Evolutionary conservation across 768 basidiomycete species (phyloP).

Genomic region (Pulveroboletus sp.): DNA sequence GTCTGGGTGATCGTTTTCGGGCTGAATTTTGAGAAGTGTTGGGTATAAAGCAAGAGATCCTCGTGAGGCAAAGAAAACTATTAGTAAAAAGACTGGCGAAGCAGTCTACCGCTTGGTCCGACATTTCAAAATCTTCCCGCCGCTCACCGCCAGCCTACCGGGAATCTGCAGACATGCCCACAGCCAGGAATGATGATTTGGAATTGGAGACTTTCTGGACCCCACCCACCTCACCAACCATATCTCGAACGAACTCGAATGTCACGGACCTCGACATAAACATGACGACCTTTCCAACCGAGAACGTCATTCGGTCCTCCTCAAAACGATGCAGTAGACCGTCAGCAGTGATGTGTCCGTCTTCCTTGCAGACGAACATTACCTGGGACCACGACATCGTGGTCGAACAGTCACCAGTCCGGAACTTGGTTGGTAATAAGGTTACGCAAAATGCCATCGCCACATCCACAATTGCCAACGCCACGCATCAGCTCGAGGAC

Average conservation of each 20-base stretch:
- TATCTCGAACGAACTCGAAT: slow-evolving; percentile 22
- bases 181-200: slow-evolving; percentile 29
- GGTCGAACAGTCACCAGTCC: slow-evolving; percentile 31
- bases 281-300: slow-evolving; percentile 10
- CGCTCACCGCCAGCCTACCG: slow-evolving; percentile 10
- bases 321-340: slow-evolving; percentile 34
- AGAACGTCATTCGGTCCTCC: slow-evolving; percentile 33
- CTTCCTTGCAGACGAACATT: slow-evolving; percentile 31
- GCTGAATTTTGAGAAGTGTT: slow-evolving; percentile 7
- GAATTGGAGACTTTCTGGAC: slow-evolving; percentile 38
- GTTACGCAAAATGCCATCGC: slow-evolving; percentile 4
- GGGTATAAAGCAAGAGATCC: slow-evolving; percentile 22
- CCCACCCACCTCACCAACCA: slow-evolving; percentile 40
- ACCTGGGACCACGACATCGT: slow-evolving; percentile 36
- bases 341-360: slow-evolving; percentile 22
- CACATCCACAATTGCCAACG: slow-evolving; percentile 19
- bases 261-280: slow-evolving; percentile 8
- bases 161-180: slow-evolving; percentile 26
- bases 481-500: slow-evolving; percentile 10
- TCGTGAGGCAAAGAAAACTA: neutral
- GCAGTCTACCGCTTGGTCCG: neutral
- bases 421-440: slow-evolving; percentile 18
- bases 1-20: slow-evolving; percentile 24
- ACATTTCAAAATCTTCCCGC: slow-evolving; percentile 9
- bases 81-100: slow-evolving; percentile 4